Evolutionary conservation across 2,329 filamentous ascomycete genomes (phyloP), one percentile per base, ranked within the genome.

Genomic region (Pestalotiopsis fici): DNA sequence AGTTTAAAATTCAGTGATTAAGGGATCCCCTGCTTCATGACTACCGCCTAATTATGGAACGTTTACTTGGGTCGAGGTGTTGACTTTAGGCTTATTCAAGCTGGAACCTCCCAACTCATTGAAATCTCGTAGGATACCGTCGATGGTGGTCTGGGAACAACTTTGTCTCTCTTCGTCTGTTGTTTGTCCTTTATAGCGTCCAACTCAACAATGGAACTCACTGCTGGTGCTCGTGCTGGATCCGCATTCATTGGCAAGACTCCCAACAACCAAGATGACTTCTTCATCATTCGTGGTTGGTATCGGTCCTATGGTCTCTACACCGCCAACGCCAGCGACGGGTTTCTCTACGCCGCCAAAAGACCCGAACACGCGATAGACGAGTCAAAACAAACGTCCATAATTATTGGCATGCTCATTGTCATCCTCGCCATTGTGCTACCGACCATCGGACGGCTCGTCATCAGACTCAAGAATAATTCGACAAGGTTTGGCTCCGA

Each of bases 381-480:
- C 27, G 54, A 67, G 57, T 64, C 66, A 18, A 67, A 69, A 39
- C 62, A 67, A 7, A 50, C 66, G 12, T 50, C 50, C 27, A 28
- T 69, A n/a, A 65, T 65, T 12, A 59, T 62, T 13, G 67, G 67
- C 21, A 61, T 69, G 66, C 57, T 56, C 2, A 59, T 69, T 27
- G 54, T 69, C 18, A 67, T 69, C 21, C 27, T 65, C 11, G 23
- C 64, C 25, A 69, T 69, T 3, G 57, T 64, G 50, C 39, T 62
- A 13, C 31, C 65, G 13, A 67, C 67, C 5, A 50, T 56, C 18
- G 28, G 28, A 4, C 64, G 67, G 39, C 21, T 69, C 25, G 56
- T 64, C 9, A 60, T 69, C 15, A 67, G 65, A 37, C 57, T 54
- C 27, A 56, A 55, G n/a, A 65, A 63, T 39, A 57, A 50, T 13